Evolutionary conservation across 192 early-diverging fungal genomes (phyloP).

Genomic region (Dispira parvispora): DNA sequence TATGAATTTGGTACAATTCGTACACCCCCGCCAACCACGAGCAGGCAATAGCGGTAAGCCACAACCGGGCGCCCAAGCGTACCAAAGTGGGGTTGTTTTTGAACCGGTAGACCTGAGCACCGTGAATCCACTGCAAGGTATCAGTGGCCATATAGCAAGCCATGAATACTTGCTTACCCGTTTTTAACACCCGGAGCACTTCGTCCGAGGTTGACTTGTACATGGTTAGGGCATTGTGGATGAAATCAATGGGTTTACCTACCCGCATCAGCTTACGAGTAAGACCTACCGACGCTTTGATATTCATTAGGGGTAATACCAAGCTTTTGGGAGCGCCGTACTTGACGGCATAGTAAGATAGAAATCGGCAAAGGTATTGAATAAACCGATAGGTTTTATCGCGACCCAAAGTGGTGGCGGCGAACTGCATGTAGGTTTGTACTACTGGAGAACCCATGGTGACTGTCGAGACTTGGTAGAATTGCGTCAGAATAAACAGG

Average conservation of each 20-base stretch:
- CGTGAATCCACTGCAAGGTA: slow-evolving; percentile 16
- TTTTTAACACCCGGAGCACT: slow-evolving; percentile 16
- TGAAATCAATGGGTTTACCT: slow-evolving; percentile 26
- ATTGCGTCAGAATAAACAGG: neutral
- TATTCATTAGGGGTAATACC: neutral
- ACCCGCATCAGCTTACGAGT: slow-evolving; percentile 17
- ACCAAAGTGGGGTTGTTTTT: slow-evolving; percentile 14
- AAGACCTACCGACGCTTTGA: slow-evolving; percentile 5
- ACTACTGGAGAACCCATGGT: slow-evolving; percentile 17
- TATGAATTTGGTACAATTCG: slow-evolving; percentile 13
- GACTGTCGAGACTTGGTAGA: neutral
- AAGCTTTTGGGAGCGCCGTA: slow-evolving; percentile 6
- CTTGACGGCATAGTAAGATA: slow-evolving; percentile 28
- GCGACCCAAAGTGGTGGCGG: slow-evolving; percentile 46
- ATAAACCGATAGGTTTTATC: slow-evolving; percentile 66
- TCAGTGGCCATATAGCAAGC: slow-evolving; percentile 25
- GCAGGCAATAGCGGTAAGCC: slow-evolving; percentile 21
- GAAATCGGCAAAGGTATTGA: slow-evolving; percentile 76
- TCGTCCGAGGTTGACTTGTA: slow-evolving; percentile 14
- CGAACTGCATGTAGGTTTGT: slow-evolving; percentile 31
- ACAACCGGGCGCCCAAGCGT: slow-evolving; percentile 19
- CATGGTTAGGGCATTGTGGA: slow-evolving; percentile 13
- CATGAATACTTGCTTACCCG: slow-evolving; percentile 24
- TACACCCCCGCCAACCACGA: slow-evolving; percentile 18
- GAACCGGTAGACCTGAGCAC: slow-evolving; percentile 17